Evolutionary conservation across 352 stramenopile species (phyloP).

Genomic region (Phytophthora aleatoria): DNA sequence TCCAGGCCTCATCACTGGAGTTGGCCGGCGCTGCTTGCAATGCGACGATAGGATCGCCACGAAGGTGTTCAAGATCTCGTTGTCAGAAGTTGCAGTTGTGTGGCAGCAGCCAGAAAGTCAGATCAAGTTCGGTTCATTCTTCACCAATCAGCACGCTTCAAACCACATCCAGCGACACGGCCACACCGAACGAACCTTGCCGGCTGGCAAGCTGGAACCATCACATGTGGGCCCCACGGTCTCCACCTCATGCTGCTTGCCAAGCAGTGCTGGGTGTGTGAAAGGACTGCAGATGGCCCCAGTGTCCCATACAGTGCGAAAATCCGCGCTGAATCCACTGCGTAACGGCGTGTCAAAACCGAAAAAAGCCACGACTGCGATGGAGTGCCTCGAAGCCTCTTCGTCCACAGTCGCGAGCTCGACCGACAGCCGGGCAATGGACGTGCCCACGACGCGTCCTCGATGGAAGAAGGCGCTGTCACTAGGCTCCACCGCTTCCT

Average conservation of each 20-base stretch:
- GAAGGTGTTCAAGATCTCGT: conserved; percentile 11
- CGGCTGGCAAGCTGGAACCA: conserved; percentile 7
- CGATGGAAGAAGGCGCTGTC: conserved; percentile 39
- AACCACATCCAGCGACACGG: conserved; percentile 11
- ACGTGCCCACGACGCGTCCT: conserved; percentile 9
- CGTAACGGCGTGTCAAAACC: conserved; percentile 21
- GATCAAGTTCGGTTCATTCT: conserved; percentile 1
- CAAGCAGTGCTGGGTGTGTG: conserved; percentile 3
- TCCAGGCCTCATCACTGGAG: background rate
- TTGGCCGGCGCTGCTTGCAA: background rate
- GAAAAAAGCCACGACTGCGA: background rate
- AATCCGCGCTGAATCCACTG: conserved; percentile 23
- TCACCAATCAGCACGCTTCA: conserved; percentile 11
- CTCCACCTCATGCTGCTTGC: background rate
- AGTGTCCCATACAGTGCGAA: conserved; percentile 18
- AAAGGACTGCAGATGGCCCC: conserved; percentile 13
- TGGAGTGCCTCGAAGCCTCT: conserved; percentile 22
- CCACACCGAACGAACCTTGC: conserved; percentile 1
- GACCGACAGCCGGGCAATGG: conserved; percentile 16
- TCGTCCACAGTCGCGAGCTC: conserved; percentile 27
- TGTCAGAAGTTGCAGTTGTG: conserved; percentile 20
- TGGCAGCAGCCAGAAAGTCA: conserved; percentile 22
- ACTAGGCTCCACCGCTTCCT: conserved; percentile 25
- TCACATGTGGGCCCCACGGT: background rate
- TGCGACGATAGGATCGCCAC: conserved; percentile 2